Evolutionary conservation across 2,329 filamentous ascomycete genomes (phyloP).

Genomic region (Teratosphaeria nubilosa): DNA sequence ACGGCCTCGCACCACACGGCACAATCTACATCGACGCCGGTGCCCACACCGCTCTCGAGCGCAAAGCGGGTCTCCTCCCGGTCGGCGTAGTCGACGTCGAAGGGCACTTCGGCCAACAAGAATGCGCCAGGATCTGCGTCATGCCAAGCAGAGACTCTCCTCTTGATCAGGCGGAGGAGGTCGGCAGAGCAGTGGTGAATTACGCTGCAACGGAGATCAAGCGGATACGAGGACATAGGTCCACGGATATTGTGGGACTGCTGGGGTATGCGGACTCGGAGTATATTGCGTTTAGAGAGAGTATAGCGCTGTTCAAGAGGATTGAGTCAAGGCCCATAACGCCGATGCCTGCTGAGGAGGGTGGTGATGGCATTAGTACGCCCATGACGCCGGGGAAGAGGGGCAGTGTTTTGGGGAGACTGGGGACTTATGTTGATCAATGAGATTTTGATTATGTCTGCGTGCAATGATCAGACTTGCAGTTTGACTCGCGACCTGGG

Average conservation of each 20-base stretch:
- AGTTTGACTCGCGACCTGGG: no score
- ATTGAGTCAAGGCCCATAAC: conserved; percentile 22
- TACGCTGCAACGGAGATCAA: conserved; percentile 79
- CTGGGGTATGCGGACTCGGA: conserved; percentile 91
- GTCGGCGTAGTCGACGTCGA: conserved; percentile 86
- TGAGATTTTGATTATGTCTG: not conserved
- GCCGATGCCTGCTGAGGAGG: conserved; percentile 12
- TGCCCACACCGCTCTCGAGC: conserved; percentile 66
- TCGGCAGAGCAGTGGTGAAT: conserved; percentile 83
- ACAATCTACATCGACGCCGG: conserved; percentile 90
- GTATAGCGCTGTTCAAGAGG: conserved; percentile 61
- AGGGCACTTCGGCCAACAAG: conserved; percentile 80
- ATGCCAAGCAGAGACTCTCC: conserved; percentile 49
- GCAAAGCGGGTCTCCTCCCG: conserved; percentile 79
- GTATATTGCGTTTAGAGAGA: conserved; percentile 82
- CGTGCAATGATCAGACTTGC: not conserved
- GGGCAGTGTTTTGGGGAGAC: conserved; percentile 16
- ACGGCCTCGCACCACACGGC: conserved; percentile 82
- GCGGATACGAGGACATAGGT: conserved; percentile 74
- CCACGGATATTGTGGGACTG: conserved; percentile 66
- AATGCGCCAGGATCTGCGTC: conserved; percentile 78
- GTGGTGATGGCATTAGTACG: not conserved
- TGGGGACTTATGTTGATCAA: conserved; percentile 19
- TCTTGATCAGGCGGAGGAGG: conserved; percentile 44
- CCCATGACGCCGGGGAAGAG: conserved; percentile 8